A percentile compares a stretch with the other conserved stretches of the same genome.
Evolutionary conservation across 306 rosid genomes (phyloP).

Genomic region (Astragalus glycyphyllos): DNA sequence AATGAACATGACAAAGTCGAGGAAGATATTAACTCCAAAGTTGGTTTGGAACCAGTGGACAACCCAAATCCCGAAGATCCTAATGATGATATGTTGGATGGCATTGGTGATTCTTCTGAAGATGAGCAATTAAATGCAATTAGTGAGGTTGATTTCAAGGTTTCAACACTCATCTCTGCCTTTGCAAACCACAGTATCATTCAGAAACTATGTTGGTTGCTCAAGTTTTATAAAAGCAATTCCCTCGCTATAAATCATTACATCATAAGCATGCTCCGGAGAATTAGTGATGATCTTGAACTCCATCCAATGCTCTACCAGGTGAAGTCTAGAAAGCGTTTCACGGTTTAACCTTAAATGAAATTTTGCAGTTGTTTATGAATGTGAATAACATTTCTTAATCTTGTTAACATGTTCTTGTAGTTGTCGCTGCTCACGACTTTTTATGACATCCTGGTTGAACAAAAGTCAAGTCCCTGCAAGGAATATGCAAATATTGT

Average conservation of each 20-base stretch:
- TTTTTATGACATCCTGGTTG: constrained; percentile 75
- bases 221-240: constrained; percentile 92
- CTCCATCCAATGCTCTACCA: constrained; percentile 95
- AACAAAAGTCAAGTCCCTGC: constrained; percentile 78
- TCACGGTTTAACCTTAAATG: constrained; percentile 37
- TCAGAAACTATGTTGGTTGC: constrained; percentile 92
- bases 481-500: constrained; percentile 64
- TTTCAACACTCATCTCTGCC: constrained; percentile 75
- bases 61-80: constrained; percentile 46
- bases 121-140: constrained; percentile 69
- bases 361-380: constrained; percentile 31
- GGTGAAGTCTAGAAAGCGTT: constrained; percentile 55
- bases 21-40: constrained; percentile 44
- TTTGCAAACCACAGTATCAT: constrained; percentile 75
- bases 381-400: constrained; percentile 34
- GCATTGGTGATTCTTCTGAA: constrained; percentile 64
- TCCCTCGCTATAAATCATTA: constrained; percentile 74
- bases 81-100: constrained; percentile 55
- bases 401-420: constrained; percentile 43
- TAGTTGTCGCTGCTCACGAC: constrained; percentile 83
- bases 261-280: constrained; percentile 72
- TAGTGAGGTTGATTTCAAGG: constrained; percentile 86
- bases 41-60: constrained; percentile 44
- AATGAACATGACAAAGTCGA: constrained; percentile 42
- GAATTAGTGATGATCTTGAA: constrained; percentile 80